Percentiles rank a stretch among this genome's conserved stretches.
These are phyloP conservation scores for Rhodofomes roseus DNA, from an alignment of 1,284 basidiomycete genomes.

Conservation along the genomic window DNA sequence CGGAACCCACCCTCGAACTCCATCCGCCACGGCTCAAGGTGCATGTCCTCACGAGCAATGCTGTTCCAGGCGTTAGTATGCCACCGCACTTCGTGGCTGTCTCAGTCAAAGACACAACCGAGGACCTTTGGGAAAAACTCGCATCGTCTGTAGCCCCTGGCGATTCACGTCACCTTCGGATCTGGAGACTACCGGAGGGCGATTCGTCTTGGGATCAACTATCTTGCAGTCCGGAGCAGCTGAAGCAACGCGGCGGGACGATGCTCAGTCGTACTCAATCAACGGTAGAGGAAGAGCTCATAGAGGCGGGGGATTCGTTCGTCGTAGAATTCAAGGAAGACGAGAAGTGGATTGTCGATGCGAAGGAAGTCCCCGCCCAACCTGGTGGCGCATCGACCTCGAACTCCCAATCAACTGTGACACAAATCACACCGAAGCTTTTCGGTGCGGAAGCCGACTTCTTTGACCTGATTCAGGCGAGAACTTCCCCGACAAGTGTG, in stretches of 20 bases:
- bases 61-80: conserved; percentile 12
- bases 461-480: conserved; percentile 44
- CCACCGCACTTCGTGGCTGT: conserved; percentile 31
- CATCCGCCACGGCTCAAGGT: conserved; percentile 70
- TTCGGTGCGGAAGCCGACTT: conserved; percentile 57
- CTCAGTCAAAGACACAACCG: conserved; percentile 45
- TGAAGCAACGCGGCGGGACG: conserved; percentile 36
- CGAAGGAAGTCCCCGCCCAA: conserved; percentile 18
- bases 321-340: conserved; percentile 58
- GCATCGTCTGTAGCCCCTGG: conserved; percentile 23
- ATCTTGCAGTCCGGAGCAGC: conserved; percentile 28
- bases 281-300: conserved; percentile 54
- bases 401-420: conserved; percentile 12
- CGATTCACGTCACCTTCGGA: conserved; percentile 40
- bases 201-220: conserved; percentile 10
- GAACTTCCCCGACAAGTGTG: conserved; percentile 18
- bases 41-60: conserved; percentile 36
- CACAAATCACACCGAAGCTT: conserved; percentile 23
- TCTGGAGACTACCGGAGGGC: conserved; percentile 50
- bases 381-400: conserved; percentile 6
- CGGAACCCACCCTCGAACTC: conserved; percentile 69
- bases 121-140: conserved; percentile 18
- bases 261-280: conserved; percentile 35
- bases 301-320: conserved; percentile 59
- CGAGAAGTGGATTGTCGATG: conserved; percentile 49